Percentiles rank a stretch among this genome's conserved stretches.
These are phyloP conservation scores for Mortierella sp. DNA, from an alignment of 371 early-diverging fungal genomes.

Conservation along the genomic window DNA sequence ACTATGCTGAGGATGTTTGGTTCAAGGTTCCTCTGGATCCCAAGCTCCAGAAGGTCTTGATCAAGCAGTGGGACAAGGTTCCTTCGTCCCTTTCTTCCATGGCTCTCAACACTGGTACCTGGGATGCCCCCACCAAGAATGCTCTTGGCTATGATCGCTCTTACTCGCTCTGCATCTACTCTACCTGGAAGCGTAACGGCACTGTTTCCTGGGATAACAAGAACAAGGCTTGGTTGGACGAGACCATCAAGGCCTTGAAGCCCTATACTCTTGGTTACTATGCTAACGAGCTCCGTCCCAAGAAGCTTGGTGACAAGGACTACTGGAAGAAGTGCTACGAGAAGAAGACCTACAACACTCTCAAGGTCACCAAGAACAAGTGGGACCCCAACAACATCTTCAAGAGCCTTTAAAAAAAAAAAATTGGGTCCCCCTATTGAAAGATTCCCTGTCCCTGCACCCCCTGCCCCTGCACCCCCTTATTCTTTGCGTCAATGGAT, in stretches of 20 bases:
- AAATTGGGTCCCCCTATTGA: too few species aligned
- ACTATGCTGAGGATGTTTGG: constrained; percentile 53
- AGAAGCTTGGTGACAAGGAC: constrained; percentile 27
- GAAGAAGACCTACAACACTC: constrained; percentile 32
- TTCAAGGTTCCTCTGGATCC: constrained; percentile 47
- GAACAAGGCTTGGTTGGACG: constrained; percentile 49
- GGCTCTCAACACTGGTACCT: constrained; percentile 52
- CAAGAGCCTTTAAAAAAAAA: constrained; percentile 35
- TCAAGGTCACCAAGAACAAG: constrained; percentile 29
- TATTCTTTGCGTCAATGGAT: not conserved
- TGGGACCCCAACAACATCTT: constrained; percentile 51
- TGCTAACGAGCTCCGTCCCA: constrained; percentile 51
- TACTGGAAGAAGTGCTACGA: constrained; percentile 54
- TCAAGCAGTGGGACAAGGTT: constrained; percentile 51
- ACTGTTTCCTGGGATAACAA: constrained; percentile 27
- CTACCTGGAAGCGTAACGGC: constrained; percentile 52
- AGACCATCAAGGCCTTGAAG: constrained; percentile 47
- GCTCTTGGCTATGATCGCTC: constrained; percentile 51
- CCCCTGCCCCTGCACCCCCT: too few species aligned
- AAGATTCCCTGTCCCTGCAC: not conserved
- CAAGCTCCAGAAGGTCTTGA: constrained; percentile 30
- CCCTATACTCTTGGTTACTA: constrained; percentile 50
- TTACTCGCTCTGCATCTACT: constrained; percentile 49
- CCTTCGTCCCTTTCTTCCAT: constrained; percentile 48
- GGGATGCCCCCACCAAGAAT: constrained; percentile 40